Percentiles rank a stretch among this genome's conserved stretches.
Evolutionary conservation across 163 green algal genomes (phyloP).

Genomic region (Scenedesmus sp.): DNA sequence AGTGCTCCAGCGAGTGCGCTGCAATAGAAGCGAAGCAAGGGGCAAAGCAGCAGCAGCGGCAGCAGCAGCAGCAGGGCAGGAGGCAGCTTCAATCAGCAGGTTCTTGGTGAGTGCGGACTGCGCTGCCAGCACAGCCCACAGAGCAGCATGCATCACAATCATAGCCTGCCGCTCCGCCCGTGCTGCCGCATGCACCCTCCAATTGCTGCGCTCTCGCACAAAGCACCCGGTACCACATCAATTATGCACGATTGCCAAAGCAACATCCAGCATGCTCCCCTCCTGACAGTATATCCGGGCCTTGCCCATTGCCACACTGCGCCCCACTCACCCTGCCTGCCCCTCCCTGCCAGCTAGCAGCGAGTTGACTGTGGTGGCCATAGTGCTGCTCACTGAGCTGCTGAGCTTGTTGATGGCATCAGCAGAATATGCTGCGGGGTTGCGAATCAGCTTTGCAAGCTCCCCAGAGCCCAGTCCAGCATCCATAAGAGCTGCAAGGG

Average conservation of each 20-base stretch:
- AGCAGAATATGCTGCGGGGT: constrained; percentile 38
- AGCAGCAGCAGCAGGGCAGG: no score
- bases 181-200: no score
- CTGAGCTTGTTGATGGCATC: constrained; percentile 38
- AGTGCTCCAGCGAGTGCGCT: constrained; percentile 2
- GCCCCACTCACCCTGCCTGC: constrained; percentile 13
- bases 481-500: constrained; percentile 14
- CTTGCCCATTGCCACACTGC: no score
- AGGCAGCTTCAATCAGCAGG: no score
- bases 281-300: no score
- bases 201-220: no score
- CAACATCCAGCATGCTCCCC: background rate
- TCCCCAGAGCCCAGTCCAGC: background rate
- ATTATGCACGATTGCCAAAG: background rate
- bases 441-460: constrained; percentile 19
- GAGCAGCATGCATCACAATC: no score
- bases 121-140: no score
- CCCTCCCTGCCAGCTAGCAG: constrained; percentile 18
- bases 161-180: no score
- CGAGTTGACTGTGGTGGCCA: constrained; percentile 15
- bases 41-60: background rate
- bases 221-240: no score
- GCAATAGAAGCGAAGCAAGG: background rate
- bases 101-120: no score
- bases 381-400: constrained; percentile 31